Base-by-base conservation (phyloP, 371 early-diverging fungal genomes). In the Nematocida ausubeli region DNA sequence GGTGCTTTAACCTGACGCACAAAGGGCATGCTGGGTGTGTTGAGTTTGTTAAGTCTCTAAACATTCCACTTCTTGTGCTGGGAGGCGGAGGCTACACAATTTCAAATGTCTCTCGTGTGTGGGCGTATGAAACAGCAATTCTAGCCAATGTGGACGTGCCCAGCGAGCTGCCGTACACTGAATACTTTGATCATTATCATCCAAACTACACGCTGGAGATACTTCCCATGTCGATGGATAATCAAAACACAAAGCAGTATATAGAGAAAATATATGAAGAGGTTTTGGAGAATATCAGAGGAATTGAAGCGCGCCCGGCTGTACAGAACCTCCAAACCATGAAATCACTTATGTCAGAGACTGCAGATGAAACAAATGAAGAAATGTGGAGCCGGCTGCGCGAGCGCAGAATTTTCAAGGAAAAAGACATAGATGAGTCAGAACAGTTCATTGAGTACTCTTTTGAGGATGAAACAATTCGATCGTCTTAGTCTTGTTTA, bases 41-140 rank as follows among this genome's bases (percentile, higher is more conserved):
- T 2, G 87, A 89, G 55, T 90, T 90, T 81, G 88, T 93, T 68
- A 92, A 91, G 80, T 88, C 85, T 54, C 92, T 90, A 65, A 88
- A 90, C 75, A 87, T 93, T 57, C 93, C 93, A 0, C 57, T 92
- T 65, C 70, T 95, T 51, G 89, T 93, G 2, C 87, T 94, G 0
- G 95, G 95, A 40, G 95, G 95, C 2, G 95, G 95, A 44, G 95
- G 95, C 4, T 95, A 95, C 82, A 94, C 92, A 12, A 90, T 92
- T 52, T 88, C 90, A 39, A 95, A 95, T 85, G 95, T 95, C 32
- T 89, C 92, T 16, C 87, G 93, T 69, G 90, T 90, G 82, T 95
- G 95, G 95, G 91, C 94, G 3, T 95, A 94, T 82, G 99, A 99
- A 82, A 99, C 99, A 3, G 90, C 92, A 12, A 86, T 94, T 1